Conservation (phyloP, 1,284 basidiomycete species). For the Taiwanofungus camphoratus region DNA sequence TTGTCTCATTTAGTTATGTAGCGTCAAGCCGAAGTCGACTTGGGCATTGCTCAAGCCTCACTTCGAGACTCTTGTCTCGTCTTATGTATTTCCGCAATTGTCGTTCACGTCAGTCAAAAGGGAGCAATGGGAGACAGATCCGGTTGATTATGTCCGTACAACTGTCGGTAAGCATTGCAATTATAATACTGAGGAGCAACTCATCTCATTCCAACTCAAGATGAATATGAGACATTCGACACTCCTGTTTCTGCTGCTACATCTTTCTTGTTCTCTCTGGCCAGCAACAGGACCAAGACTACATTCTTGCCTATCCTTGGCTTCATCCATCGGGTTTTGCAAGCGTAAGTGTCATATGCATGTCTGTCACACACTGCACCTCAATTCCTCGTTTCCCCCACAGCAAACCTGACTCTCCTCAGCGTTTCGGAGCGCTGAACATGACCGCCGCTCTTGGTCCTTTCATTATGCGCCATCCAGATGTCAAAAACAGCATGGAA, state of each 20-base stretch:
- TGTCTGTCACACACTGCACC: no score
- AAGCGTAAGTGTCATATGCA: slow-evolving; percentile 50
- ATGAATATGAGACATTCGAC: slow-evolving; percentile 75
- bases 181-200: slow-evolving; percentile 1
- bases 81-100: slow-evolving; percentile 82
- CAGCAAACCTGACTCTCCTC: slow-evolving; percentile 50
- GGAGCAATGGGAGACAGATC: slow-evolving; percentile 71
- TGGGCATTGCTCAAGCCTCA: slow-evolving; percentile 84
- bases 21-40: slow-evolving; percentile 84
- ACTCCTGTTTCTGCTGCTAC: slow-evolving; percentile 75
- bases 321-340: slow-evolving; percentile 69
- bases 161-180: slow-evolving; percentile 51
- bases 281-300: slow-evolving; percentile 70
- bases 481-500: slow-evolving; percentile 73
- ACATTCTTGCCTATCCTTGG: slow-evolving; percentile 74
- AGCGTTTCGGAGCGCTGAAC: slow-evolving; percentile 79
- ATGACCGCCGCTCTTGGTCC: slow-evolving; percentile 72
- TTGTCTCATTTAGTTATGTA: slow-evolving; percentile 25
- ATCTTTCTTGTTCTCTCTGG: slow-evolving; percentile 71
- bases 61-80: slow-evolving; percentile 64
- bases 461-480: slow-evolving; percentile 76
- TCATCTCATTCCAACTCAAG: slow-evolving; percentile 29
- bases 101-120: slow-evolving; percentile 67
- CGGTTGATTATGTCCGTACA: slow-evolving; percentile 72
- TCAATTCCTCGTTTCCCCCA: not conserved